Base-by-base conservation (phyloP, 1,284 basidiomycete species). In the Leccinum subfulvum region DNA sequence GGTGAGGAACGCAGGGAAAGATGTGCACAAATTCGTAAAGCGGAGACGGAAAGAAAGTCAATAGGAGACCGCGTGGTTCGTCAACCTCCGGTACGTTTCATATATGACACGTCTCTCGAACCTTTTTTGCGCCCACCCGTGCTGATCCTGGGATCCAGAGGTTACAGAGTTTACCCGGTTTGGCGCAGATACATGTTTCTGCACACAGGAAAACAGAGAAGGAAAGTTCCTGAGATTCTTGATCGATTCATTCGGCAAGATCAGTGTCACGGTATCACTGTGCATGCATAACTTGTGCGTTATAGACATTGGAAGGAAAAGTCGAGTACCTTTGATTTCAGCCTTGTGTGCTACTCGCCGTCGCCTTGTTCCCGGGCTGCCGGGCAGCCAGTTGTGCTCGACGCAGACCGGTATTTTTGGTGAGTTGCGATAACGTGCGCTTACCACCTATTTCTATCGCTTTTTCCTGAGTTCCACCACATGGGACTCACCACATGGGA, bases 31-130 rank as follows among this genome's bases (percentile, higher is more conserved):
- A 59, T 93, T 88, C 72, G 82, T 94, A 28, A 79, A 75, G 71
- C 77, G 77, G 52, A 77, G 84, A 57, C 93, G 91, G 91, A 69
- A 69, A 14, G 89, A 89, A 69, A 72, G 71, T 10, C 81, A 84
- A 30, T 94, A 89, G 89, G 91, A 94, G 75, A 91, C 90, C 0
- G 89, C 89, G 3, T 94, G 91, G 91, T 93, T 92, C 71, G 88
- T 92, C 41, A 93, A 93, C 71, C 91, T 52, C 89, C 88, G 52
- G 91, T 91, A 69, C 75, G 89, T 58, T 47, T 58, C 28, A 8
- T 56, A 53, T 61, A 4, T 1, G 16, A 26, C 1, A 18, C 11
- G 3, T n/a, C 55, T 44, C 41, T 26, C 16, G 1, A 59, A 39
- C 10, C 8, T 66, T 16, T 21, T 53, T 4, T 4, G 35, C 11